Conservation (phyloP, 441 rosid species). For the Hypseocharis bilobata region DNA sequence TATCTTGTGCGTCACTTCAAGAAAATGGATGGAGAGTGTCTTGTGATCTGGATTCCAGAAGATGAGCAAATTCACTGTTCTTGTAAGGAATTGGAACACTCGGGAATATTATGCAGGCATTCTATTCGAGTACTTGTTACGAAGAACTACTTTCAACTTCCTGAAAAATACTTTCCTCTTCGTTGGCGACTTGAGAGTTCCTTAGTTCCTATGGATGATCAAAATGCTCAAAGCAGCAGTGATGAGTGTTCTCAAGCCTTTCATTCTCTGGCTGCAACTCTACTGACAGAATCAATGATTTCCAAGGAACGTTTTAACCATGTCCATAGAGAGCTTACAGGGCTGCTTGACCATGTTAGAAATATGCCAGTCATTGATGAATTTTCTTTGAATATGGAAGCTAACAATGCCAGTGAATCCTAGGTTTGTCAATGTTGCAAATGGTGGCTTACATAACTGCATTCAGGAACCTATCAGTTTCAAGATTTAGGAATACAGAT, state of each 20-base stretch:
- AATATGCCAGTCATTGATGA: slow-evolving; percentile 38
- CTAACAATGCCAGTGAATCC: slow-evolving; percentile 27
- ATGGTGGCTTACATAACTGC: slow-evolving; percentile 9
- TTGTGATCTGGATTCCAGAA: slow-evolving; percentile 60
- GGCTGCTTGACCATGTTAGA: slow-evolving; percentile 54
- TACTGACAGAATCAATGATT: slow-evolving; percentile 51
- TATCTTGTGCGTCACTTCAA: slow-evolving; percentile 60
- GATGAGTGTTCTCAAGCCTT: slow-evolving; percentile 51
- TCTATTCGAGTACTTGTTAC: slow-evolving; percentile 47
- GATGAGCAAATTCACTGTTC: slow-evolving; percentile 79
- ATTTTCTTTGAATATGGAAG: slow-evolving; percentile 25
- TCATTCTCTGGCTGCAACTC: slow-evolving; percentile 52
- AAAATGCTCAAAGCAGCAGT: slow-evolving; percentile 32
- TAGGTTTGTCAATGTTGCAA: slow-evolving; percentile 17
- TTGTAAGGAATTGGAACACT: slow-evolving; percentile 78
- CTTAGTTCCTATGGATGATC: slow-evolving; percentile 32
- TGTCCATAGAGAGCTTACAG: slow-evolving; percentile 51
- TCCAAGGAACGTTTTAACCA: slow-evolving; percentile 51
- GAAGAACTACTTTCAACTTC: slow-evolving; percentile 74
- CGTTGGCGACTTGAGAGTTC: slow-evolving; percentile 63
- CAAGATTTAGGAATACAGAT: slow-evolving; percentile 11
- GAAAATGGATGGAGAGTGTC: slow-evolving; percentile 68
- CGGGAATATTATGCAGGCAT: slow-evolving; percentile 73
- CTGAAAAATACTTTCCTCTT: slow-evolving; percentile 53
- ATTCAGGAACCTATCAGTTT: slow-evolving; percentile 10